Percentiles rank a stretch among this genome's conserved stretches.
Conservation (phyloP, 208 protist genomes). For the Angomonas ambiguus region DNA sequence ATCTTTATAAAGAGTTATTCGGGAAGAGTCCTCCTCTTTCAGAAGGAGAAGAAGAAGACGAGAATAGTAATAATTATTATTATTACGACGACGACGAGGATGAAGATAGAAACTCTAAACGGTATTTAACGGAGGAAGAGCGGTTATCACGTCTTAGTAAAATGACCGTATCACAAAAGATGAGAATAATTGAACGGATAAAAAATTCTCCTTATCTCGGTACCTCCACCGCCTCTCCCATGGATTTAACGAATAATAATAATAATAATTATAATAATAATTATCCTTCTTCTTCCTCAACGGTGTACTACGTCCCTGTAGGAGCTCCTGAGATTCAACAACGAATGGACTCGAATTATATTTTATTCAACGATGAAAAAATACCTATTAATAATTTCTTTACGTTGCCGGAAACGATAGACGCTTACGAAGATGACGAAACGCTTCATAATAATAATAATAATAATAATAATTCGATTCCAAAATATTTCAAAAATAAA, state of each 20-base stretch:
- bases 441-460: neutral
- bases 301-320: neutral
- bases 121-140: neutral
- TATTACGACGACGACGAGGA: neutral
- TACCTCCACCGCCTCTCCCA: neutral
- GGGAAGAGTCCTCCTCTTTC: neutral
- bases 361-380: constrained; percentile 6
- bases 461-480: constrained; percentile 4
- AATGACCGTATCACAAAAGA: neutral
- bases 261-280: constrained; percentile 8
- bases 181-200: neutral
- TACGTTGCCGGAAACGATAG: neutral
- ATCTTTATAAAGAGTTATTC: neutral
- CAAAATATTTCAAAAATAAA: neutral
- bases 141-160: neutral
- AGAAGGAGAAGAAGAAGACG: neutral
- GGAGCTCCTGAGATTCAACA: neutral
- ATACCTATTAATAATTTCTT: neutral
- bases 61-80: constrained; percentile 5
- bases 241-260: neutral
- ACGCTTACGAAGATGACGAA: neutral
- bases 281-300: neutral
- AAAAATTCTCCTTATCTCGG: neutral
- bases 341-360: neutral
- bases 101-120: neutral